Base-by-base conservation (phyloP, 495 filamentous ascomycete genomes). In the Neurospora intermedia region DNA sequence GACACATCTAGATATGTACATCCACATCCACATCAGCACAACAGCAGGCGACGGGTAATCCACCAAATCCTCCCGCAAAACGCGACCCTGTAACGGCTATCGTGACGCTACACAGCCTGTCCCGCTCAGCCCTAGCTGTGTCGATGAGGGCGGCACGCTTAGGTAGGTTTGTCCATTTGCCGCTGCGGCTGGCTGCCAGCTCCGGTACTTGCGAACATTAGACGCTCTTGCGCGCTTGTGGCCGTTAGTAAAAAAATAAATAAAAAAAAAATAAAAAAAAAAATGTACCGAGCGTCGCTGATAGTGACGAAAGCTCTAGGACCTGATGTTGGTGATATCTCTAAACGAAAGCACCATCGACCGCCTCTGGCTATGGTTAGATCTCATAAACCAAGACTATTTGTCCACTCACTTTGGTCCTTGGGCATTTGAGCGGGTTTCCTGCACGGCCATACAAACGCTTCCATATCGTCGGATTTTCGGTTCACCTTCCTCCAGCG, bases 381-480 rank as follows among this genome's bases (percentile, higher is more conserved):
- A 38, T 6, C 35, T 38, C 35, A 4, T 7, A 35, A 66, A 62
- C 54, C 6, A 35, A 4, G 6, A 31, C 54, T 23, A 62, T 62
- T 6, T 62, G 0, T 9, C 54, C 54, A 66, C 54, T 66, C 6
- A 62, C 13, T 66, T 66, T 38, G 54, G 27, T 66, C 27, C 54
- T 35, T 18, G 27, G 35, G 54, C 54, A 66, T 3, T 35, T 15
- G 13, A 9, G 54, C 27, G 15, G 23, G 66, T 75, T 74, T 66
- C 69, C 70, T 23, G 73, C 74, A 69, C 69, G 48, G 69, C 43
- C 72, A 59, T 72, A 43, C 15, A 23, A 62, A 46, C 41, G 20
- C 73, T 31, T 75, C 48, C 31, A 70, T 69, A 43, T 74, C 74
- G 73, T 78, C 77, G 77, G 76, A 69, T 79, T n/a, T 76, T 79